Evolutionary conservation across 805 yeast species (phyloP).

Genomic region (Saturnispora hagleri): DNA sequence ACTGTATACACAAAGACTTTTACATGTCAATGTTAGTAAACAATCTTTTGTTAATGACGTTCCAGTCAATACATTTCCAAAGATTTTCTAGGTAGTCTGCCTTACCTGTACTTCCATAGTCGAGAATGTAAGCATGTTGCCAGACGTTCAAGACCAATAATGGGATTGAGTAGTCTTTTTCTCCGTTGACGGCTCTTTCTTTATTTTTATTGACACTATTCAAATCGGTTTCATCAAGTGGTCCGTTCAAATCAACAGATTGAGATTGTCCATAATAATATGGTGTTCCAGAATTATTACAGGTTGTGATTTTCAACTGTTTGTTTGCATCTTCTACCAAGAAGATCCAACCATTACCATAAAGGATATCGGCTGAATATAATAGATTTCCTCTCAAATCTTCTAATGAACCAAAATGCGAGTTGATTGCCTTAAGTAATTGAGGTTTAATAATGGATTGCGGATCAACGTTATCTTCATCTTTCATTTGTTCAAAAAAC

Average conservation of each 20-base stretch:
- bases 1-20: background rate
- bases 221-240: conserved; percentile 48
- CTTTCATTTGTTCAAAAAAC: conserved; percentile 56
- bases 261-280: conserved; percentile 63
- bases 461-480: conserved; percentile 14
- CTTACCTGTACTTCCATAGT: conserved; percentile 75
- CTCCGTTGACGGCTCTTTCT: conserved; percentile 21
- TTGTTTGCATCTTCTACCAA: conserved; percentile 60
- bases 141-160: conserved; percentile 73
- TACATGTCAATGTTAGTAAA: conserved; percentile 17
- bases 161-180: conserved; percentile 60
- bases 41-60: conserved; percentile 45
- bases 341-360: conserved; percentile 71
- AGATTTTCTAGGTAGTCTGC: conserved; percentile 64
- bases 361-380: conserved; percentile 40
- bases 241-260: conserved; percentile 65
- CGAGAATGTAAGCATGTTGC: conserved; percentile 82
- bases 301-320: conserved; percentile 40
- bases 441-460: conserved; percentile 20
- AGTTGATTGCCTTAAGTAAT: conserved; percentile 26
- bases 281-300: conserved; percentile 74
- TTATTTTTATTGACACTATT: conserved; percentile 34
- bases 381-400: conserved; percentile 42
- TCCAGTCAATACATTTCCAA: conserved; percentile 82
- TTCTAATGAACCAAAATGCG: conserved; percentile 37